Percentiles rank a stretch among this genome's conserved stretches.
These are phyloP conservation scores for Alternaria arborescens DNA, from an alignment of 2,329 filamentous ascomycete species.

Conservation along the genomic window DNA sequence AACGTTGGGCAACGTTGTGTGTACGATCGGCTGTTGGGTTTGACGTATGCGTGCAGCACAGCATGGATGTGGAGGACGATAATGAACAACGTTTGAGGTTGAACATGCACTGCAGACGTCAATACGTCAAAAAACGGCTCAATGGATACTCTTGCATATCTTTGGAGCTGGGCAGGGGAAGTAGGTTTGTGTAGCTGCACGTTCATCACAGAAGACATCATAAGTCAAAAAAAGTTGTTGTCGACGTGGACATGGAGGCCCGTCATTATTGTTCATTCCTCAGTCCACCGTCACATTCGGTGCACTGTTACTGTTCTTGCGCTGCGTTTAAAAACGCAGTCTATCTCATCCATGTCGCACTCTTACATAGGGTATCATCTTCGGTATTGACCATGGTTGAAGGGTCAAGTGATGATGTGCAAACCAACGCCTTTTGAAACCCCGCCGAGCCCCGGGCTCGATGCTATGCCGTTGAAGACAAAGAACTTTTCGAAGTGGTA, in stretches of 20 bases:
- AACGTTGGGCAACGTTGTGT: slow-evolving; percentile 6
- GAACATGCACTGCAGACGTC: slow-evolving; percentile 15
- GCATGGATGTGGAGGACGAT: slow-evolving; percentile 1
- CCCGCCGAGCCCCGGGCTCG: slow-evolving; percentile 40
- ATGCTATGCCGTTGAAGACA: slow-evolving; percentile 69
- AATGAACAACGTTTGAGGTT: slow-evolving; percentile 12
- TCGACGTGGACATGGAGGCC: slow-evolving; percentile 22
- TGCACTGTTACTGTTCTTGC: slow-evolving; percentile 32
- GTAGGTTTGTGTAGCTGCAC: neutral
- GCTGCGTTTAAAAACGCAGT: slow-evolving; percentile 29
- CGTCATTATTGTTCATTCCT: slow-evolving; percentile 29
- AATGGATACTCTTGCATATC: slow-evolving; percentile 10
- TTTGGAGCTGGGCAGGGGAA: neutral
- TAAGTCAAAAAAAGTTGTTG: neutral
- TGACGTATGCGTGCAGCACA: slow-evolving; percentile 2
- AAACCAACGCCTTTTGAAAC: slow-evolving; percentile 50
- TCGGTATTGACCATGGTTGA: slow-evolving; percentile 48
- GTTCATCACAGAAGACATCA: neutral
- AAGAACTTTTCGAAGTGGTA: slow-evolving; percentile 62
- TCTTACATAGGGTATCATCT: slow-evolving; percentile 45
- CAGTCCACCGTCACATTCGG: slow-evolving; percentile 20
- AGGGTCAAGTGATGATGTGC: slow-evolving; percentile 50
- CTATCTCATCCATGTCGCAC: slow-evolving; percentile 27
- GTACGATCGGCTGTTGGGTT: slow-evolving; percentile 5
- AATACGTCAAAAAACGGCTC: slow-evolving; percentile 16